Evolutionary conservation across 1,139 yeast genomes (phyloP).

Genomic region (Blastobotrys ciferrii): DNA sequence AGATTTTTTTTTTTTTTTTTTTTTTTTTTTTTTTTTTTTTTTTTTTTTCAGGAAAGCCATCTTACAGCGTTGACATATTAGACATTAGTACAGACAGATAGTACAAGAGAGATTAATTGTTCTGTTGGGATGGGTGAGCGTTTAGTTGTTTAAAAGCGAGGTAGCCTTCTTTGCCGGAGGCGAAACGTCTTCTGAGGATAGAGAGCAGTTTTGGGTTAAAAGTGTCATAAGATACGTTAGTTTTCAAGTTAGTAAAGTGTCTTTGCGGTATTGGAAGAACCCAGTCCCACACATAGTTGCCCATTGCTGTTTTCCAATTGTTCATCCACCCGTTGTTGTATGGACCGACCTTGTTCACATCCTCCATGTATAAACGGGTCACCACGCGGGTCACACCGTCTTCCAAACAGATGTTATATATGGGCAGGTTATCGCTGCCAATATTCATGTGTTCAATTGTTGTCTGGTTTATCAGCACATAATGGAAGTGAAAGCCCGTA

Average conservation of each 20-base stretch:
- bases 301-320: slow-evolving; percentile 38
- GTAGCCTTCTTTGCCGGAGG: slow-evolving; percentile 27
- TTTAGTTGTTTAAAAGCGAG: slow-evolving; percentile 2
- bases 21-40: no score
- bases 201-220: slow-evolving; percentile 27
- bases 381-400: slow-evolving; percentile 31
- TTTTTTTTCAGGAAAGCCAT: no score
- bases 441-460: slow-evolving; percentile 38
- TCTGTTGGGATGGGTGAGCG: not conserved
- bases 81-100: not conserved
- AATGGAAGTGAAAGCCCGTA: slow-evolving; percentile 32
- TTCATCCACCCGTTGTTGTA: slow-evolving; percentile 33
- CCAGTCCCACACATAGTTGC: slow-evolving; percentile 37
- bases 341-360: slow-evolving; percentile 29
- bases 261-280: slow-evolving; percentile 33
- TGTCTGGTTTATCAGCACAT: slow-evolving; percentile 32
- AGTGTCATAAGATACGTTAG: slow-evolving; percentile 15
- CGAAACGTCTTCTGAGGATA: slow-evolving; percentile 26
- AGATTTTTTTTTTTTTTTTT: no score
- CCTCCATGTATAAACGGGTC: slow-evolving; percentile 22
- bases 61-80: not conserved
- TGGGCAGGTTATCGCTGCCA: slow-evolving; percentile 28
- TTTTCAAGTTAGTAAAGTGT: slow-evolving; percentile 10
- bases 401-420: slow-evolving; percentile 28
- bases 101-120: not conserved